Conservation (phyloP, 306 rosid species). For the Citrullus colocynthis region DNA sequence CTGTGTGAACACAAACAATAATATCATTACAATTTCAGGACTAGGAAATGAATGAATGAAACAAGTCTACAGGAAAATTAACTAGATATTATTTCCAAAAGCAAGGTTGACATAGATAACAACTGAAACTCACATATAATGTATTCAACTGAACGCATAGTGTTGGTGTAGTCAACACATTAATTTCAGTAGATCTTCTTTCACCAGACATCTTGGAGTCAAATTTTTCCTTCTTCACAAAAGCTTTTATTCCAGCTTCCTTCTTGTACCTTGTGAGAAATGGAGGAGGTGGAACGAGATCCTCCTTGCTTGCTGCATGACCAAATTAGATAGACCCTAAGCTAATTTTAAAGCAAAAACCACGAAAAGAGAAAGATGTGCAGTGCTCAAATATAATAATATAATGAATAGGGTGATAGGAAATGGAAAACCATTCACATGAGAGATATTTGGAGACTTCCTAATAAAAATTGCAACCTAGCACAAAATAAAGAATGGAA, state of each 20-base stretch:
- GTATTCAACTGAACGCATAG: conserved; percentile 93
- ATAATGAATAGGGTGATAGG: neutral
- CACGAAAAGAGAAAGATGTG: neutral
- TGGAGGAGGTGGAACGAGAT: conserved; percentile 82
- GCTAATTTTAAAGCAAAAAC: neutral
- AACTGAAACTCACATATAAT: conserved; percentile 61
- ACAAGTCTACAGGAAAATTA: neutral
- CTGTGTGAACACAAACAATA: conserved; percentile 44
- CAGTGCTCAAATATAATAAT: neutral
- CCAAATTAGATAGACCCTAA: conserved; percentile 6
- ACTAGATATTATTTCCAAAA: neutral
- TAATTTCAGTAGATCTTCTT: conserved; percentile 58
- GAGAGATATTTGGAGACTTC: no score
- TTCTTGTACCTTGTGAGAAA: conserved; percentile 78
- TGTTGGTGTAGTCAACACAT: conserved; percentile 56
- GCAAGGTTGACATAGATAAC: neutral
- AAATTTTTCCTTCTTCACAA: conserved; percentile 90
- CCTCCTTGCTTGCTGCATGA: conserved; percentile 79
- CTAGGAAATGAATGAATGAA: neutral
- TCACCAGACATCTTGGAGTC: conserved; percentile 79
- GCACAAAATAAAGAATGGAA: no score
- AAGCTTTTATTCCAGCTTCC: conserved; percentile 94
- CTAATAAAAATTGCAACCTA: no score
- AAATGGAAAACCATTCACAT: no score
- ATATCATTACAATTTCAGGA: neutral